Base-by-base conservation (phyloP, 345 rosid genomes). In the Raphanus sativus region DNA sequence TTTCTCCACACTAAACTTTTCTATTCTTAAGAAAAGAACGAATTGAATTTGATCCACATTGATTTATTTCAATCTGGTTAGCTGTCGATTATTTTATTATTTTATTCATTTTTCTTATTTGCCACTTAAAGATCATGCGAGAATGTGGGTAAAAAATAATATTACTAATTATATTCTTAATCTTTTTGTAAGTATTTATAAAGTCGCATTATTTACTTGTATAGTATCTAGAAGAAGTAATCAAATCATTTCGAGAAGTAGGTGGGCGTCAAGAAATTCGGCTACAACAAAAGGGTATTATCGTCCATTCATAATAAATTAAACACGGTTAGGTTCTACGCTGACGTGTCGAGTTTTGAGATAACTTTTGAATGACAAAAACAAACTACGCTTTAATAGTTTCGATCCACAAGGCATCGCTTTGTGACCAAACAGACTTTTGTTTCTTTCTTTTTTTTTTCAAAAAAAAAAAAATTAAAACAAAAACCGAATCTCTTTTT, bases 381-480 rank as follows among this genome's bases (percentile, higher is more conserved):
- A 62, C 32, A 67, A 38, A 54, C 54, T 4, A 69, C 79, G 54
- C 68, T 65, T 15, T 42, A 67, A 50, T 50, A 24, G 50, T 72
- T 73, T 69, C 75, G 64, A 55, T 64, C 61, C 62, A 77, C 71
- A 73, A 78, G 77, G 81, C 77, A 78, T 50, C 81, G 81, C 30
- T 78, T 73, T 67, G 77, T 78, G 77, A 78, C 81, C 81, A 78
- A 78, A 78, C 77, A 78, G 74, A 62, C 36, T 67, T 45, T 77
- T 40, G 3, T 62, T 50, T 50, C 2, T n/a, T 50, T 13, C 0
- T 50, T 15, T n/a, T 45, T 13, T 45, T 13, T n/a, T 5, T 50
- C 2, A 10, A 40, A 21, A 21, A 21, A 21, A 21, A 0, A 21
- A 21, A 21, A 50, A 15, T 50, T 15, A 29, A 6, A 12, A 63